Base-by-base conservation (phyloP, 2,329 filamentous ascomycete genomes). In the Triangularia setosa region DNA sequence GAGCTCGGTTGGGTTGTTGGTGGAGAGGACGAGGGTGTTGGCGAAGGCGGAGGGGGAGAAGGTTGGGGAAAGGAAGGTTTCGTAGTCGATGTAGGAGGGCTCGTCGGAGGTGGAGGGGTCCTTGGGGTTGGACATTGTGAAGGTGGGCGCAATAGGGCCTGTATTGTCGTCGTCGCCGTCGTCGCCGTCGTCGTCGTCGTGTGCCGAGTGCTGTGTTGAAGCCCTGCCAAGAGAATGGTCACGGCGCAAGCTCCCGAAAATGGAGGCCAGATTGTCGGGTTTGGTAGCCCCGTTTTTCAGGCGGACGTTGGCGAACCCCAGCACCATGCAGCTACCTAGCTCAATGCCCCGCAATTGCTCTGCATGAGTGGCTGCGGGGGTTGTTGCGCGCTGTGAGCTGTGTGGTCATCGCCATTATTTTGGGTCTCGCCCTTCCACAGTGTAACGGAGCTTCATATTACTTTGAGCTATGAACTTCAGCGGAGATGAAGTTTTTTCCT, bases 51-150 rank as follows among this genome's bases (percentile, higher is more conserved):
- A 83, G 5, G 94, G 86, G 23, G 89, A 91, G 80, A 99, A 99
- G 67, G 85, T 81, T 11, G 93, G 91, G 58, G 90, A 86, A 69
- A 97, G 86, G 73, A 99, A 96, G 68, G 91, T 85, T 75, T 96
- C 92, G 79, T 97, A 96, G 84, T 98, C 93, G 74, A 99, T 93
- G 79, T 99, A 99, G 8, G 92, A 95, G 48, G 88, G 84, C 64
- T 90, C 88, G 54, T 85, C 83, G 63, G 82, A 16, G 23, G 11
- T 25, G 8, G 23, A 16, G 14, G 14, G 23, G 12, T 58, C 55
- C 27, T 58, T 28, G 23, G 48, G 40, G n/a, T 12, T 56, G n/a
- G 28, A 18, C 27, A 30, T 61, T 57, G 14, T 53, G 18, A 33
- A n/a, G 56, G 23, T n/a, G 48, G 59, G 12, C 44, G 33, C 18